Percentiles rank a stretch among this genome's conserved stretches.
These are phyloP conservation scores for Tylopilus intermedius DNA, from an alignment of 768 basidiomycete species.

Conservation along the genomic window DNA sequence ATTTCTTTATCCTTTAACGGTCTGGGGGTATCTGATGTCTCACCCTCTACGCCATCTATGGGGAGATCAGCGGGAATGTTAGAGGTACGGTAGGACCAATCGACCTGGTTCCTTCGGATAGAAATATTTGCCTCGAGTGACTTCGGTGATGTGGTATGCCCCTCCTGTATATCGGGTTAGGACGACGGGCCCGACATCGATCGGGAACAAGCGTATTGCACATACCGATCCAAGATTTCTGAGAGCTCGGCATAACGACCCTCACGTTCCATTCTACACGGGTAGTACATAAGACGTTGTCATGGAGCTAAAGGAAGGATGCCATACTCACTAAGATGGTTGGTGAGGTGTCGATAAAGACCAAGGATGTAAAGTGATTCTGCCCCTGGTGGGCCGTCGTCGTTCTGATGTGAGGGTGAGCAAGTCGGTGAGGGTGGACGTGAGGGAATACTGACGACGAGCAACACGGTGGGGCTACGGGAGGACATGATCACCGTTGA, in stretches of 20 bases:
- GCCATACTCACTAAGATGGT: slow-evolving; percentile 47
- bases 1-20: slow-evolving; percentile 72
- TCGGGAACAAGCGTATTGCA: not conserved
- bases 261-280: slow-evolving; percentile 68
- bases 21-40: slow-evolving; percentile 55
- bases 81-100: not conserved
- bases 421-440: not conserved
- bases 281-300: slow-evolving; percentile 6
- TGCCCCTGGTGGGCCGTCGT: slow-evolving; percentile 73
- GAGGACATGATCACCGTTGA: slow-evolving; percentile 6
- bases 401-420: slow-evolving; percentile 49
- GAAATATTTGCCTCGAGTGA: slow-evolving; percentile 66
- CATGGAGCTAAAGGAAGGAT: not conserved
- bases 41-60: slow-evolving; percentile 57
- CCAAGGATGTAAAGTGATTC: slow-evolving; percentile 76
- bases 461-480: slow-evolving; percentile 31
- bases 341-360: slow-evolving; percentile 57
- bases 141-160: slow-evolving; percentile 74
- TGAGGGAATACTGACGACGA: slow-evolving; percentile 37
- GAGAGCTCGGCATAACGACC: slow-evolving; percentile 73
- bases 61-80: not conserved
- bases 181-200: not conserved
- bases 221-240: slow-evolving; percentile 86
- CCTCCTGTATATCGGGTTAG: slow-evolving; percentile 46
- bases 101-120: slow-evolving; percentile 62